These are phyloP conservation scores for Yarrowia galli DNA, from an alignment of 1,139 yeast genomes.

Conservation along the genomic window DNA sequence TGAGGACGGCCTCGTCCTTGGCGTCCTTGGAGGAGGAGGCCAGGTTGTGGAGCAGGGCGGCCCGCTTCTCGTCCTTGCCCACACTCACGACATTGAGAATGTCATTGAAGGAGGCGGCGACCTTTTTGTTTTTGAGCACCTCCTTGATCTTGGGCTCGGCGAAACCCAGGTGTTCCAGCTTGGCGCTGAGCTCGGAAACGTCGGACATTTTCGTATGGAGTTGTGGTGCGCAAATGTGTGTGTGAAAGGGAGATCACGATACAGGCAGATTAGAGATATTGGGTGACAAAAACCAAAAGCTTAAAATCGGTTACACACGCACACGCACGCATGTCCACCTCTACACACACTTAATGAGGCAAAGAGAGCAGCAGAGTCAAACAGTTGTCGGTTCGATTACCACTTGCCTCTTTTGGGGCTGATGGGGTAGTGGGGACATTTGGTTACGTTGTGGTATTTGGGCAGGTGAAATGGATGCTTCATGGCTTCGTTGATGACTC, in stretches of 20 bases:
- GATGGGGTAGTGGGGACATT: too few relatives aligned
- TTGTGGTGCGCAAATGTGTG: background rate
- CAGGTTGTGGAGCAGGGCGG: constrained; percentile 74
- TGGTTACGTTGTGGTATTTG: too few relatives aligned
- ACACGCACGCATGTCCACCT: too few relatives aligned
- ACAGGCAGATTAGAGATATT: background rate
- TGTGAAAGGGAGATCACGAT: background rate
- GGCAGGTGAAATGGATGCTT: too few relatives aligned
- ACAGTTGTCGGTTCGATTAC: too few relatives aligned
- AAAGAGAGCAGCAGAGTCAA: too few relatives aligned
- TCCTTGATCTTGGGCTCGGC: constrained; percentile 56
- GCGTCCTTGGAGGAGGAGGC: constrained; percentile 59
- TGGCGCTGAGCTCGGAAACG: constrained; percentile 51
- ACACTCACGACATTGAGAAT: constrained; percentile 58
- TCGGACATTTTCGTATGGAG: background rate
- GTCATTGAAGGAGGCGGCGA: constrained; percentile 69
- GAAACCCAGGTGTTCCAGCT: constrained; percentile 70
- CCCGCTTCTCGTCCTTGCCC: constrained; percentile 58
- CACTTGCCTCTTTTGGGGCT: too few relatives aligned
- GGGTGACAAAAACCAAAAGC: constrained; percentile 24
- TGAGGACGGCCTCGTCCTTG: constrained; percentile 44
- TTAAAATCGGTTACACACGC: background rate
- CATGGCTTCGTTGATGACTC: too few relatives aligned
- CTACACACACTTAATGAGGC: too few relatives aligned
- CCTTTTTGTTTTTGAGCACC: constrained; percentile 83